These are phyloP conservation scores for Paramecium pentaurelia DNA, from an alignment of 73 alveolate species.

Conservation along the genomic window DNA sequence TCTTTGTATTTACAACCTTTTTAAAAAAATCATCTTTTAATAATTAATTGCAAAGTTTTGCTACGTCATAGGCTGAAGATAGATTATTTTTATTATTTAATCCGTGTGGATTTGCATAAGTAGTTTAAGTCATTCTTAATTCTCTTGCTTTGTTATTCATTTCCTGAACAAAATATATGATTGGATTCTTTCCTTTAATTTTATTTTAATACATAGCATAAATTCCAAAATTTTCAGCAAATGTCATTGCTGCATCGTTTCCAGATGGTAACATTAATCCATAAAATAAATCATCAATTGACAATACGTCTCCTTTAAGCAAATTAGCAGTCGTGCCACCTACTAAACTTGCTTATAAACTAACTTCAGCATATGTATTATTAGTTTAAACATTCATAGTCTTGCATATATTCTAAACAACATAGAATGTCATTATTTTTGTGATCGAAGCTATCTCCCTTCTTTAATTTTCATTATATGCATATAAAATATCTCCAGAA, in stretches of 20 bases:
- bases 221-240: constrained; percentile 73
- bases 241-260: constrained; percentile 69
- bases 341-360: constrained; percentile 67
- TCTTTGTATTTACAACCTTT: constrained; percentile 46
- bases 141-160: constrained; percentile 82
- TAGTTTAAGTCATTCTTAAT: constrained; percentile 70
- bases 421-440: constrained; percentile 83
- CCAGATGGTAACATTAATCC: constrained; percentile 77
- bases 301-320: constrained; percentile 71
- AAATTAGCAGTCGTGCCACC: constrained; percentile 86
- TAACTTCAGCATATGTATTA: constrained; percentile 71
- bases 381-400: constrained; percentile 63
- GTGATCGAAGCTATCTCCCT: constrained; percentile 88
- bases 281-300: constrained; percentile 81
- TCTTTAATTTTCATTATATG: constrained; percentile 66
- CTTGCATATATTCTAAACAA: constrained; percentile 64
- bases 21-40: constrained; percentile 42
- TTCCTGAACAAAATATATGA: constrained; percentile 69
- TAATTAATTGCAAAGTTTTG: constrained; percentile 76
- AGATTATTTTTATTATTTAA: constrained; percentile 69
- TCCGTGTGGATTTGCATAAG: constrained; percentile 86
- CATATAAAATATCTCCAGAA: constrained; percentile 71
- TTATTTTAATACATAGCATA: constrained; percentile 45
- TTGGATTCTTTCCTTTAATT: constrained; percentile 55
- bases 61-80: constrained; percentile 77